A percentile compares a stretch with the other conserved stretches of the same genome.
Conservation (phyloP, 768 basidiomycete species). For the Amanita subjunquillea region DNA sequence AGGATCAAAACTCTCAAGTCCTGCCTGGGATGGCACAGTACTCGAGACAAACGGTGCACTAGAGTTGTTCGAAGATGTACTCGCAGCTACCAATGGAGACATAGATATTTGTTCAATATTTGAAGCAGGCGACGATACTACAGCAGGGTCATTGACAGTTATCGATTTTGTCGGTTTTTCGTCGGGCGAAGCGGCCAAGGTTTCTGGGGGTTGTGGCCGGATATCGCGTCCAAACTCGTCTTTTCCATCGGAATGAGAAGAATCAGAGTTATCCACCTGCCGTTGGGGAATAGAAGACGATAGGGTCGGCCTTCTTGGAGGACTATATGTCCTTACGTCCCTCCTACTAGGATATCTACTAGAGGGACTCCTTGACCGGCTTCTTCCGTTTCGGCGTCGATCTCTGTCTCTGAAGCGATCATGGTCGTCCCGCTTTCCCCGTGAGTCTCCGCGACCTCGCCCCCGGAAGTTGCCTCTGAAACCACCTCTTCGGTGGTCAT, state of each 20-base stretch:
- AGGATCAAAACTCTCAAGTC: conserved; percentile 63
- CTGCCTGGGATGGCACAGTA: conserved; percentile 25
- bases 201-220: conserved; percentile 40
- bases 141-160: conserved; percentile 24
- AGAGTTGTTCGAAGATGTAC: conserved; percentile 44
- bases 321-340: conserved; percentile 48
- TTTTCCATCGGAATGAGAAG: conserved; percentile 33
- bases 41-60: conserved; percentile 27
- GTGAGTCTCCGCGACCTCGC: conserved; percentile 44
- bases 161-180: conserved; percentile 13
- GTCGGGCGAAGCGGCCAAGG: conserved; percentile 16
- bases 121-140: conserved; percentile 28
- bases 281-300: conserved; percentile 16
- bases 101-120: conserved; percentile 35
- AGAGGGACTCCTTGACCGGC: conserved; percentile 69
- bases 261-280: conserved; percentile 15
- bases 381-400: conserved; percentile 34
- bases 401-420: conserved; percentile 42
- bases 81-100: conserved; percentile 43
- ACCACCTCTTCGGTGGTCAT: conserved; percentile 49
- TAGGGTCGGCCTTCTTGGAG: conserved; percentile 37
- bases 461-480: conserved; percentile 45
- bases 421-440: conserved; percentile 49
- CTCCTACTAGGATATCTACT: conserved; percentile 43
- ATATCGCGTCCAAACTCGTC: conserved; percentile 87